A percentile compares a stretch with the other conserved stretches of the same genome.
Conservation (phyloP, 2,329 filamentous ascomycete species). For the Trichocomaceae sp. region DNA sequence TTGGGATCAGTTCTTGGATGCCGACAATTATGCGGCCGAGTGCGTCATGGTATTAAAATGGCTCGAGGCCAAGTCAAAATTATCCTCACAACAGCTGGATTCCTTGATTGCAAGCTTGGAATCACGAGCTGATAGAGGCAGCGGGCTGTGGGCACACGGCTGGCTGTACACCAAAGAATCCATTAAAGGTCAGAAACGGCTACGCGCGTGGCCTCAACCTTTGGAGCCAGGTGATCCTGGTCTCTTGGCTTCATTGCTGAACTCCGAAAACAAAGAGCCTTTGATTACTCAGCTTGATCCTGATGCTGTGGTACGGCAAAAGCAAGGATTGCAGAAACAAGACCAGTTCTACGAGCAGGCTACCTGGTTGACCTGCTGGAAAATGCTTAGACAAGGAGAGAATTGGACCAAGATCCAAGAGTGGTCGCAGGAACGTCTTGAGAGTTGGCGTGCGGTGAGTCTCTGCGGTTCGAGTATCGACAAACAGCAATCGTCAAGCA, state of each 20-base stretch:
- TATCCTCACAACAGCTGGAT: slow-evolving; percentile 63
- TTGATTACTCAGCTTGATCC: slow-evolving; percentile 86
- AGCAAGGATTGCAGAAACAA: slow-evolving; percentile 66
- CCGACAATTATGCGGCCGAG: slow-evolving; percentile 68
- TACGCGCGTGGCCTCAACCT: slow-evolving; percentile 60
- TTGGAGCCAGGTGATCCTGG: slow-evolving; percentile 57
- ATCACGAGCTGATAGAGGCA: slow-evolving; percentile 65
- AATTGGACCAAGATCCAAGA: slow-evolving; percentile 66
- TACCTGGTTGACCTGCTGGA: slow-evolving; percentile 90
- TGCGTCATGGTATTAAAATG: slow-evolving; percentile 75
- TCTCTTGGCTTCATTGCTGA: slow-evolving; percentile 51
- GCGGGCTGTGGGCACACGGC: slow-evolving; percentile 73
- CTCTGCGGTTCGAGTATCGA: slow-evolving; percentile 56
- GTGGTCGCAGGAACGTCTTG: slow-evolving; percentile 79
- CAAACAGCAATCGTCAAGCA: slow-evolving; percentile 19
- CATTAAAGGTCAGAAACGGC: slow-evolving; percentile 82
- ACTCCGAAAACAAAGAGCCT: slow-evolving; percentile 53
- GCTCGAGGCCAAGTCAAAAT: slow-evolving; percentile 70
- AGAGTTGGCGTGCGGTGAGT: slow-evolving; percentile 81
- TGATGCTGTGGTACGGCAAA: slow-evolving; percentile 77
- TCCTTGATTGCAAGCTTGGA: slow-evolving; percentile 70
- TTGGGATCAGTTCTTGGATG: slow-evolving; percentile 68
- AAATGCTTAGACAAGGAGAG: slow-evolving; percentile 81
- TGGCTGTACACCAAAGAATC: slow-evolving; percentile 88
- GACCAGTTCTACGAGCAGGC: slow-evolving; percentile 86